A percentile compares a stretch with the other conserved stretches of the same genome.
Conservation (phyloP, 352 stramenopile genomes). For the Pythium aquatile region DNA sequence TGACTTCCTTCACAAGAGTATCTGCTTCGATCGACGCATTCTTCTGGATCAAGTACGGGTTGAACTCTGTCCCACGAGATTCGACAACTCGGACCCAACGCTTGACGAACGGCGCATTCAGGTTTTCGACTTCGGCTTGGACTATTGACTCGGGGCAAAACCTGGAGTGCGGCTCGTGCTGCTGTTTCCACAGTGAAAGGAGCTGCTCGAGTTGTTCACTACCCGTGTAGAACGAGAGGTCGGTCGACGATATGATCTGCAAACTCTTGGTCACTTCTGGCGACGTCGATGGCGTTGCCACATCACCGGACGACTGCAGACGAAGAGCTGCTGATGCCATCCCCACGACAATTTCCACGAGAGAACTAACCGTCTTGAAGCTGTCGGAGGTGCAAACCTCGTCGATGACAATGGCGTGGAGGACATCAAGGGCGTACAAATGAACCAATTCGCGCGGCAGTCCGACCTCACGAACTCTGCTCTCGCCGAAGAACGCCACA, state of each 20-base stretch:
- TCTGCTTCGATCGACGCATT: conserved; percentile 48
- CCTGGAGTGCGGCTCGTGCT: conserved; percentile 45
- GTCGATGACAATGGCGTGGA: conserved; percentile 40
- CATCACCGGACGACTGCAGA: conserved; percentile 27
- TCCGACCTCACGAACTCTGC: conserved; percentile 1
- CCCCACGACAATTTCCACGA: conserved; percentile 56
- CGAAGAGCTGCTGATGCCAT: conserved; percentile 45
- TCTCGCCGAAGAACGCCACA: conserved; percentile 31
- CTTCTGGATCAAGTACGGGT: conserved; percentile 65
- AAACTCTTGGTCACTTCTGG: conserved; percentile 58
- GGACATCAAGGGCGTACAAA: conserved; percentile 48
- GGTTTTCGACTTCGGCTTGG: conserved; percentile 11
- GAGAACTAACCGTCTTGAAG: conserved; percentile 30
- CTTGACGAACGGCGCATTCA: conserved; percentile 41
- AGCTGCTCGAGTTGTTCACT: conserved; percentile 59
- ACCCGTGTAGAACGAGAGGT: conserved; percentile 62
- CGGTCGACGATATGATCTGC: conserved; percentile 78
- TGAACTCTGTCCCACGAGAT: conserved; percentile 55
- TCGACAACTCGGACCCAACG: conserved; percentile 48
- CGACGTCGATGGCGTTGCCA: background rate
- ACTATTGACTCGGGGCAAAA: conserved; percentile 34
- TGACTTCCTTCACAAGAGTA: conserved; percentile 46
- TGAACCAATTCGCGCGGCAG: conserved; percentile 40
- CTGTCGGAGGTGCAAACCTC: conserved; percentile 27
- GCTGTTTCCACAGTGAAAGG: conserved; percentile 54